phyloP scores from a whole-genome alignment of 805 yeast genomes.

The Ogataea angusta region DNA sequence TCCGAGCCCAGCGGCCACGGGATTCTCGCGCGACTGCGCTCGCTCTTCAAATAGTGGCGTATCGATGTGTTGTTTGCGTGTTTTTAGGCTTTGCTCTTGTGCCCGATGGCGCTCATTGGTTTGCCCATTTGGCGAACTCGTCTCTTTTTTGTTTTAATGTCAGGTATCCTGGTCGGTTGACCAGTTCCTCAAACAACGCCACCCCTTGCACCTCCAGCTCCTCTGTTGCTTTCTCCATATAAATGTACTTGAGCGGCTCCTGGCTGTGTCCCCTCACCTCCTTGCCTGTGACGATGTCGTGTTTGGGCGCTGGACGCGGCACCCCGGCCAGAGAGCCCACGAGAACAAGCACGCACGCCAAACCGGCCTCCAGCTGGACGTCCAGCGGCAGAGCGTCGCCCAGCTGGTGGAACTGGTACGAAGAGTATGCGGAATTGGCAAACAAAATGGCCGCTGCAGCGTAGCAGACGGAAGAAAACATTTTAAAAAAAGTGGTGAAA shows the following conservation, averaged over 20 bases:
- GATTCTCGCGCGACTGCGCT: constrained; percentile 23
- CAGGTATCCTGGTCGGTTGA: constrained; percentile 50
- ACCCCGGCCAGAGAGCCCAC: constrained; percentile 38
- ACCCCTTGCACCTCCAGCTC: constrained; percentile 47
- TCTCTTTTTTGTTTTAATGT: constrained; percentile 45
- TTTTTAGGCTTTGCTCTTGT: not conserved
- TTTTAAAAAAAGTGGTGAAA: constrained; percentile 1
- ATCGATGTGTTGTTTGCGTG: not conserved
- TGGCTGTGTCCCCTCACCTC: constrained; percentile 26
- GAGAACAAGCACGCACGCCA: constrained; percentile 44
- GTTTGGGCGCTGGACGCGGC: constrained; percentile 17
- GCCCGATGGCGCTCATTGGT: constrained; percentile 3
- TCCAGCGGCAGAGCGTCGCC: constrained; percentile 41
- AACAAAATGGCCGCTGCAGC: constrained; percentile 26
- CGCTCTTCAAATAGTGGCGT: constrained; percentile 19
- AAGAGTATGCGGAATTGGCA: constrained; percentile 51
- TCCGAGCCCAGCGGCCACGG: constrained; percentile 13
- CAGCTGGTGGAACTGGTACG: constrained; percentile 48
- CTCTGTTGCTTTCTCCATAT: constrained; percentile 45
- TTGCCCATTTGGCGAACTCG: constrained; percentile 40
- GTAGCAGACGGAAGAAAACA: constrained; percentile 10
- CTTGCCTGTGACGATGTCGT: constrained; percentile 29
- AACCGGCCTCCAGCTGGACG: constrained; percentile 46
- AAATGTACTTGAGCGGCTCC: constrained; percentile 43
- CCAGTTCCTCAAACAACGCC: constrained; percentile 41